Evolutionary conservation across 768 basidiomycete genomes (phyloP).

Genomic region (Psilocybe cubensis): DNA sequence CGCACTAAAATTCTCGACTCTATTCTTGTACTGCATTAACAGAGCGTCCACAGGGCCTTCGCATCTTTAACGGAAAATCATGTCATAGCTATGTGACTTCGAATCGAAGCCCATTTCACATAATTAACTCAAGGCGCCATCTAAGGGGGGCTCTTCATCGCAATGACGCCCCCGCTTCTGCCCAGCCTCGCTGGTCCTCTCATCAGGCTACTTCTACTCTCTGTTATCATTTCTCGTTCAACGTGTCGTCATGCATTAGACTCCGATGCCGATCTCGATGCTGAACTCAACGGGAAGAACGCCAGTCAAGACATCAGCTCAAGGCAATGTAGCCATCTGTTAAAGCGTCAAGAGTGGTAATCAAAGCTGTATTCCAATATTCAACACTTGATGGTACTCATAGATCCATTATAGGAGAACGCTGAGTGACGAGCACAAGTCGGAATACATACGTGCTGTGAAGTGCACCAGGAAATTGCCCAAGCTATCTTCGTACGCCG

Average conservation of each 20-base stretch:
- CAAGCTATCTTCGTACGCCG: slow-evolving; percentile 17
- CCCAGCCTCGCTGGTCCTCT: too few species aligned
- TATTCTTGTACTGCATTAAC: too few species aligned
- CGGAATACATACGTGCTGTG: slow-evolving; percentile 29
- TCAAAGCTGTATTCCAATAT: not conserved
- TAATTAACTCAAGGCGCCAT: too few species aligned
- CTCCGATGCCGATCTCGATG: not conserved
- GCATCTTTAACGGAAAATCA: too few species aligned
- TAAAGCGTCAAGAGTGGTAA: not conserved
- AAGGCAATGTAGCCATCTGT: not conserved
- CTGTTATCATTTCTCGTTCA: too few species aligned
- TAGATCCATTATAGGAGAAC: slow-evolving; percentile 21
- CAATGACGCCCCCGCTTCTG: too few species aligned
- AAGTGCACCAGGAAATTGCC: slow-evolving; percentile 31
- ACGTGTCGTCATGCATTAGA: not conserved
- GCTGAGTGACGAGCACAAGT: slow-evolving; percentile 19
- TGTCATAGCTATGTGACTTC: too few species aligned
- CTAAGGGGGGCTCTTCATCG: too few species aligned
- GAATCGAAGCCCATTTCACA: too few species aligned
- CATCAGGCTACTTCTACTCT: too few species aligned
- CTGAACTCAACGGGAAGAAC: not conserved
- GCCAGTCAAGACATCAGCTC: not conserved
- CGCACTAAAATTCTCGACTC: too few species aligned
- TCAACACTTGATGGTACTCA: not conserved
- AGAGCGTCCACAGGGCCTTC: too few species aligned